Evolutionary conservation across 257 asterid genomes (phyloP).

Genomic region (Hygrophila difformis): DNA sequence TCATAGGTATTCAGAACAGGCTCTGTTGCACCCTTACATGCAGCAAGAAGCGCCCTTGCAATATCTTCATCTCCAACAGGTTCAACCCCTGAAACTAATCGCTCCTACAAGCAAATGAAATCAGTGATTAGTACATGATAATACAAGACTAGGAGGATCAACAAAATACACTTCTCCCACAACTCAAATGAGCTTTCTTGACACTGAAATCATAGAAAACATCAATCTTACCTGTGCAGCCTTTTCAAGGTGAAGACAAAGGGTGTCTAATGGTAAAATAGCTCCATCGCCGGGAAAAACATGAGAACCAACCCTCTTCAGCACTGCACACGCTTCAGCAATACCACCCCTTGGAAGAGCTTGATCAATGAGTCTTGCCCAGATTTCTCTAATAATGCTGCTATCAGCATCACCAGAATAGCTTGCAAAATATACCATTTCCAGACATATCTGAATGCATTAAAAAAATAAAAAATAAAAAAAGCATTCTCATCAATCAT

Average conservation of each 20-base stretch:
- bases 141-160: neutral
- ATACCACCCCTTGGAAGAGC: conserved; percentile 88
- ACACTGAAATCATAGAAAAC: neutral
- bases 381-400: conserved; percentile 82
- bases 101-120: conserved; percentile 41
- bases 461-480: too few species aligned
- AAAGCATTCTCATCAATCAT: neutral
- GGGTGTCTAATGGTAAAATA: conserved; percentile 73
- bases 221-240: conserved; percentile 51
- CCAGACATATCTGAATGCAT: conserved; percentile 65
- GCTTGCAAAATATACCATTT: conserved; percentile 93
- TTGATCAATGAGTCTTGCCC: conserved; percentile 95
- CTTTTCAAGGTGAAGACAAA: conserved; percentile 89
- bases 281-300: conserved; percentile 88
- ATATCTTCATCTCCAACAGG: conserved; percentile 86
- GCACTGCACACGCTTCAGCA: conserved; percentile 86
- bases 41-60: conserved; percentile 78
- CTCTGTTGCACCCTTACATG: conserved; percentile 84
- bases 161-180: too few species aligned
- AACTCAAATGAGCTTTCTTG: neutral
- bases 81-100: conserved; percentile 62
- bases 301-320: conserved; percentile 78
- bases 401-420: conserved; percentile 93
- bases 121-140: neutral
- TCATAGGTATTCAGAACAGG: conserved; percentile 81